These are phyloP conservation scores for Urostyla sp. DNA, from an alignment of 73 alveolate species.

Conservation along the genomic window DNA sequence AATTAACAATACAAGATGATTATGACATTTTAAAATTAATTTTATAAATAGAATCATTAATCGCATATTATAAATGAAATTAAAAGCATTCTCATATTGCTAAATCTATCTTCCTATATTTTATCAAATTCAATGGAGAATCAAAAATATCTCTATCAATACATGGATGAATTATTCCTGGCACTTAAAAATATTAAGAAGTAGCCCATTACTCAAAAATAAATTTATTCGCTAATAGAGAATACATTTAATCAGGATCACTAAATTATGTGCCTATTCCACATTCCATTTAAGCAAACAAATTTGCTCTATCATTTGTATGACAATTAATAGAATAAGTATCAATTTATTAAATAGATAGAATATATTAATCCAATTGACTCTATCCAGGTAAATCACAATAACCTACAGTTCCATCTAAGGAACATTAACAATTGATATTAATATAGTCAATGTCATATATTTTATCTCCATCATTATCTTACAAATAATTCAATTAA, in stretches of 20 bases:
- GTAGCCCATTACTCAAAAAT: conserved; percentile 16
- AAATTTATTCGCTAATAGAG: not conserved
- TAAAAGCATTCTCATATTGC: not conserved
- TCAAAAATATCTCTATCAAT: conserved; percentile 17
- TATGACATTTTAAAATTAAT: not conserved
- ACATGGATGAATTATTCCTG: conserved; percentile 33
- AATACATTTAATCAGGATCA: not conserved
- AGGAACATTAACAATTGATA: conserved; percentile 18
- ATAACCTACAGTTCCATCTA: conserved; percentile 41
- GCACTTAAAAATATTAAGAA: not conserved
- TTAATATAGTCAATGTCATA: not conserved
- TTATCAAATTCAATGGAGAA: conserved; percentile 17
- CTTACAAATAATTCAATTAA: conserved; percentile 13
- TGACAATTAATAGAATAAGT: conserved; percentile 10
- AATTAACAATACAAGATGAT: not conserved
- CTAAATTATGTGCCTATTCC: conserved; percentile 40
- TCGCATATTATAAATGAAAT: not conserved
- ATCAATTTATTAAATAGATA: not conserved
- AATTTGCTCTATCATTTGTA: conserved; percentile 20
- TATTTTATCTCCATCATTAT: conserved; percentile 32
- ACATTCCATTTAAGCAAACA: conserved; percentile 38
- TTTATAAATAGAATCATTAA: not conserved
- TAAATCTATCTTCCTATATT: not conserved
- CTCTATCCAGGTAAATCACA: conserved; percentile 23
- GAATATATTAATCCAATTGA: not conserved